These are phyloP conservation scores for Saccharomyces eubayanus DNA, from an alignment of 805 yeast species.

Conservation along the genomic window DNA sequence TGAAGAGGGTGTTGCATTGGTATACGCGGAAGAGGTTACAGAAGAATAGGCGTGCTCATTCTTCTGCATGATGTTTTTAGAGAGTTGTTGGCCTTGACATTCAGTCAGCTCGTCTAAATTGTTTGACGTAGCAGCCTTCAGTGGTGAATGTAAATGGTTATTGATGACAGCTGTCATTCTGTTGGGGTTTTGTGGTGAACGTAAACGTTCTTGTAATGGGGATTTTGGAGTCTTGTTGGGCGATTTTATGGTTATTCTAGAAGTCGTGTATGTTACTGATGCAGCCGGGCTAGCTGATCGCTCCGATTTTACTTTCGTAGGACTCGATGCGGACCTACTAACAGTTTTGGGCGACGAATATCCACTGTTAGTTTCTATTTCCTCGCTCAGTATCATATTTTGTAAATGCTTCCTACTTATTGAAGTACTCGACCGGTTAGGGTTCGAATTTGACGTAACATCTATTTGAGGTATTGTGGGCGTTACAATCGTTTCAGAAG, in stretches of 20 bases:
- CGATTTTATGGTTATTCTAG: conserved; percentile 30
- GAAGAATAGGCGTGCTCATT: background rate
- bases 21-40: background rate
- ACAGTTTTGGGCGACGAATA: background rate
- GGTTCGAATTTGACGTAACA: background rate
- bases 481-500: background rate
- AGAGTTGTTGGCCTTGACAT: conserved; percentile 1
- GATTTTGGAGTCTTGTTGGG: conserved; percentile 18
- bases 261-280: conserved; percentile 30
- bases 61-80: background rate
- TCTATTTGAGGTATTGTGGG: conserved; percentile 5
- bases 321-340: background rate
- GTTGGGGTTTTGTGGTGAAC: conserved; percentile 23
- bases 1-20: background rate
- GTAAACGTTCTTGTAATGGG: conserved; percentile 9
- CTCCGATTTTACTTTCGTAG: background rate
- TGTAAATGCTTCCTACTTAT: background rate
- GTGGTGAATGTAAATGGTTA: conserved; percentile 29
- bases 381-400: background rate
- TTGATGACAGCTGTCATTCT: conserved; percentile 28
- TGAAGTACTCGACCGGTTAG: background rate
- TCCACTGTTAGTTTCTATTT: background rate
- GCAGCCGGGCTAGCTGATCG: conserved; percentile 27
- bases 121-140: conserved; percentile 9
- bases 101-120: conserved; percentile 1